phyloP scores from a whole-genome alignment of 192 early-diverging fungal genomes.

The Geranomyces michiganensis region DNA sequence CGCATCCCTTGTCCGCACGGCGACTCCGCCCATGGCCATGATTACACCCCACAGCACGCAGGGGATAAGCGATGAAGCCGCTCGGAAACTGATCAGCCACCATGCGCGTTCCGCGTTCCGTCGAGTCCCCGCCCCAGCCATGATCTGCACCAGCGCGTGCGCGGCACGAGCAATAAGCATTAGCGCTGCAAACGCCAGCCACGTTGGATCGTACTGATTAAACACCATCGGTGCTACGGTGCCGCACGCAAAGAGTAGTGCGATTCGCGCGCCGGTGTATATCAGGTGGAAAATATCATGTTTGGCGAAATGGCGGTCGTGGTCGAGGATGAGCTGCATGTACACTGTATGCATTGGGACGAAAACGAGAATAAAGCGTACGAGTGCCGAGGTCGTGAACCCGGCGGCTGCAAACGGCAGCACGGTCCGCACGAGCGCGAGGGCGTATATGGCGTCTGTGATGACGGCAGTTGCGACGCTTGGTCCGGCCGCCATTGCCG shows the following conservation, averaged over 20 bases:
- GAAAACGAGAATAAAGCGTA: slow-evolving; percentile 21
- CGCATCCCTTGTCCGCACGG: neutral
- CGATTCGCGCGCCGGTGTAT: slow-evolving; percentile 19
- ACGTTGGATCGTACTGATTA: slow-evolving; percentile 15
- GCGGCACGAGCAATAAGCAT: slow-evolving; percentile 11
- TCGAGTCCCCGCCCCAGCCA: neutral
- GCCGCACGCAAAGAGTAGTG: slow-evolving; percentile 4
- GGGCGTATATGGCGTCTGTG: slow-evolving; percentile 21
- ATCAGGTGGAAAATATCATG: slow-evolving; percentile 15
- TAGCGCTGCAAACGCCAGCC: slow-evolving; percentile 18
- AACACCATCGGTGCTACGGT: slow-evolving; percentile 25
- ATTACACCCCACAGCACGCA: slow-evolving; percentile 14
- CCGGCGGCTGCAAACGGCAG: slow-evolving; percentile 18
- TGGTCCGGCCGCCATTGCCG: neutral
- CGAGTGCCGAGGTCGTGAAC: neutral
- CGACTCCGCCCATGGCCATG: slow-evolving; percentile 1
- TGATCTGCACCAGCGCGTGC: slow-evolving; percentile 6
- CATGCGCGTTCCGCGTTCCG: slow-evolving; percentile 1
- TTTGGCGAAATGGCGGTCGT: slow-evolving; percentile 25
- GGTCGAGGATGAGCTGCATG: slow-evolving; percentile 15
- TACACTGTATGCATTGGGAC: slow-evolving; percentile 23
- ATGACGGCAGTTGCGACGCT: slow-evolving; percentile 4
- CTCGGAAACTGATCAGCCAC: slow-evolving; percentile 25
- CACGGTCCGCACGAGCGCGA: slow-evolving; percentile 6
- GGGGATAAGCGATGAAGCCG: slow-evolving; percentile 1